Evolutionary conservation across 768 basidiomycete genomes (phyloP).

Genomic region (Zangia roseola): DNA sequence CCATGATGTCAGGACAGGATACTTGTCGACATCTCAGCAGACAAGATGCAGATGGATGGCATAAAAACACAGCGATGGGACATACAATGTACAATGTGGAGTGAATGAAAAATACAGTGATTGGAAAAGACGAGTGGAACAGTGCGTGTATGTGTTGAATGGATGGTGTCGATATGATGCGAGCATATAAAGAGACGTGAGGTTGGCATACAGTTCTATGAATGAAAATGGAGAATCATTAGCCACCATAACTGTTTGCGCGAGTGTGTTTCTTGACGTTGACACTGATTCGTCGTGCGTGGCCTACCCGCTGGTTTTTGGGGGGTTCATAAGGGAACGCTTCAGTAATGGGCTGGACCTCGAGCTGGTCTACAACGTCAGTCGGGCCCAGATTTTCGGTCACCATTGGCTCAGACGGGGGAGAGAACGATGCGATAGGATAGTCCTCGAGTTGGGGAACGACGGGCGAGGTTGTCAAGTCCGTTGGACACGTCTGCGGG

Average conservation of each 20-base stretch:
- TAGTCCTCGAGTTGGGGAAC: constrained; percentile 8
- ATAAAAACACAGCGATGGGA: not conserved
- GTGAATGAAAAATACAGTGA: not conserved
- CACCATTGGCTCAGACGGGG: not conserved
- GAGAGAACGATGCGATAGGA: not conserved
- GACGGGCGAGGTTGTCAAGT: constrained; percentile 10
- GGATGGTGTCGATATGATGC: no score
- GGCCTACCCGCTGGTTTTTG: constrained; percentile 33
- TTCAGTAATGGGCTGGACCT: not conserved
- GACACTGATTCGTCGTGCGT: constrained; percentile 41
- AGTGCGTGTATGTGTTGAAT: not conserved
- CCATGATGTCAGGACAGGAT: no score
- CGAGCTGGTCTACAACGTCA: not conserved
- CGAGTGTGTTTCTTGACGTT: constrained; percentile 29
- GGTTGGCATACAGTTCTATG: no score
- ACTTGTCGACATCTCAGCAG: no score
- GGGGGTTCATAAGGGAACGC: constrained; percentile 36
- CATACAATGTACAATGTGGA: not conserved
- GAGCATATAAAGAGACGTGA: no score
- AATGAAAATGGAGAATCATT: constrained; percentile 1
- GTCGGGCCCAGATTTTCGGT: not conserved
- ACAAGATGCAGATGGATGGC: not conserved
- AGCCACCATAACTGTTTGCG: constrained; percentile 6
- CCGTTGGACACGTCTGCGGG: constrained; percentile 11
- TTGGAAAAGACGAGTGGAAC: not conserved